Conservation (phyloP, 352 stramenopile genomes). For the Globisporangium radiosum region DNA sequence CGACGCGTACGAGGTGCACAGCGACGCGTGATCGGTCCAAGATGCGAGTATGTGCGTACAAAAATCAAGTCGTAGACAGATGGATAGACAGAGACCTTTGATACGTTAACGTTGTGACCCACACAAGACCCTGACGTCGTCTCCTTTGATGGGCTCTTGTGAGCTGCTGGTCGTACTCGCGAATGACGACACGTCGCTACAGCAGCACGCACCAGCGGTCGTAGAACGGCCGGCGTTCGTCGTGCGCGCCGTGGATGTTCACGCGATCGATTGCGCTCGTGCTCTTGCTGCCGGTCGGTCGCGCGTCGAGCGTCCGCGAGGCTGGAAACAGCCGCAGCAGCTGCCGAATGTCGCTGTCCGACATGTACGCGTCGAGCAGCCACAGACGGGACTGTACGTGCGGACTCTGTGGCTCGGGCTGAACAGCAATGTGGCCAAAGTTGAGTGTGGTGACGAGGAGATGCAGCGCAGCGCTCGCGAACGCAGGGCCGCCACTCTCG, state of each 20-base stretch:
- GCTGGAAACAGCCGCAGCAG: conserved; percentile 40
- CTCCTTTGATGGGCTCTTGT: not conserved
- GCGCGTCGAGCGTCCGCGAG: conserved; percentile 31
- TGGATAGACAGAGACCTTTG: not conserved
- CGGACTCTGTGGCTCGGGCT: not conserved
- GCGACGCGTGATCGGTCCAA: not conserved
- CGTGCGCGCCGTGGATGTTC: conserved; percentile 50
- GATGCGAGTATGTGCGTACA: no score
- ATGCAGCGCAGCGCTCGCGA: conserved; percentile 38
- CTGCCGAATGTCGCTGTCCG: conserved; percentile 52
- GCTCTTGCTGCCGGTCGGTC: conserved; percentile 37
- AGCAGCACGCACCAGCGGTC: conserved; percentile 69
- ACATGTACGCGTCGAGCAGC: conserved; percentile 71
- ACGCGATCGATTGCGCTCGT: conserved; percentile 36
- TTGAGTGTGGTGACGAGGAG: conserved; percentile 53
- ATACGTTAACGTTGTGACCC: no score
- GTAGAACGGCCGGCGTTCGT: conserved; percentile 56
- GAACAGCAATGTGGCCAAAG: conserved; percentile 36
- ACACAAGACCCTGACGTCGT: not conserved
- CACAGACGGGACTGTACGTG: conserved; percentile 39
- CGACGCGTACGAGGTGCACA: conserved; percentile 24
- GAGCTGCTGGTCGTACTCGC: no score
- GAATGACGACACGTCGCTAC: conserved; percentile 9
- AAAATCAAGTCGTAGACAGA: not conserved
- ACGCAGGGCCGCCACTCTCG: conserved; percentile 52